Percentiles rank a stretch among this genome's conserved stretches.
phyloP scores from a whole-genome alignment of 495 filamentous ascomycete species.

The Podospora tetraspora region DNA sequence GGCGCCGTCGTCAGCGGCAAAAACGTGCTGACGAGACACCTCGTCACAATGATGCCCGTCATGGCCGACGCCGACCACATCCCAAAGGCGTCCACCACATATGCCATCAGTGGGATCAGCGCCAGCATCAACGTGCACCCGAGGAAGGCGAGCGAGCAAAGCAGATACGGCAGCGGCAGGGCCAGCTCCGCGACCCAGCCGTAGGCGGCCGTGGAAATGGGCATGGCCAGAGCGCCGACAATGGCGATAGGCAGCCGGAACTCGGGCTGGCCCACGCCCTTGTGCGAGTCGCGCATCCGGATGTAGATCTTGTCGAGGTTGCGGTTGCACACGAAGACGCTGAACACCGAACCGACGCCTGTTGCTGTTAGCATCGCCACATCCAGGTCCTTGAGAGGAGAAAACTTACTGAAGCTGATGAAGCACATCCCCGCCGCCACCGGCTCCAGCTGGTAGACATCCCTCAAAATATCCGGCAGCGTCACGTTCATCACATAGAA shows the following conservation, averaged over 20 bases:
- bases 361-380: conserved; percentile 23
- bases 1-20: conserved; percentile 46
- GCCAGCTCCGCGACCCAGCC: conserved; percentile 43
- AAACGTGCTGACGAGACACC: conserved; percentile 51
- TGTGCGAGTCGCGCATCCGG: conserved; percentile 35
- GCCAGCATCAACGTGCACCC: conserved; percentile 40
- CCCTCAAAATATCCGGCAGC: conserved; percentile 45
- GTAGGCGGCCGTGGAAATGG: conserved; percentile 41
- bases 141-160: conserved; percentile 39
- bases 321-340: conserved; percentile 42
- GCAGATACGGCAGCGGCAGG: conserved; percentile 36
- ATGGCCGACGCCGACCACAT: conserved; percentile 52
- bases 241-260: conserved; percentile 48
- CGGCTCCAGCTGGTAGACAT: conserved; percentile 43
- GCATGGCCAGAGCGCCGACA: conserved; percentile 38
- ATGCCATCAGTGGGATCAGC: conserved; percentile 47
- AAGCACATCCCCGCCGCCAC: conserved; percentile 43
- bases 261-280: conserved; percentile 42
- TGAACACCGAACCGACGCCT: conserved; percentile 48
- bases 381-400: too few relatives aligned
- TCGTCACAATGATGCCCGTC: conserved; percentile 49
- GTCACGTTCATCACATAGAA: conserved; percentile 53
- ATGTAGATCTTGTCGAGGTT: conserved; percentile 50
- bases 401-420: conserved; percentile 47
- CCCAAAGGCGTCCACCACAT: conserved; percentile 55